Conservation (phyloP, 176 grass and related monocot genomes). For the Carex pumila region DNA sequence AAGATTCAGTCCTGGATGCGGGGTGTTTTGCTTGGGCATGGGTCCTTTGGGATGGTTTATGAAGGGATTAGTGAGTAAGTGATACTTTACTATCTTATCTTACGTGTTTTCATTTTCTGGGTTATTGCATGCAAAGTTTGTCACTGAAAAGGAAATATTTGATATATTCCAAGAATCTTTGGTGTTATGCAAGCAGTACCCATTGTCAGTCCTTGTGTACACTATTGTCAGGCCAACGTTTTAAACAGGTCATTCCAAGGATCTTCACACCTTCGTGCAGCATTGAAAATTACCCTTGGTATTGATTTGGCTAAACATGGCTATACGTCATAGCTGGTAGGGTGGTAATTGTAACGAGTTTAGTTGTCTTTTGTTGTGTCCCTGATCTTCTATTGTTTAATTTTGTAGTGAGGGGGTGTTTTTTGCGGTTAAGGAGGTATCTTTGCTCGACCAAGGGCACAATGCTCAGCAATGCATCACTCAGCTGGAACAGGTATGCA, state of each 20-base stretch:
- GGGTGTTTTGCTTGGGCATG: conserved; percentile 62
- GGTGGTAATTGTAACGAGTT: not conserved
- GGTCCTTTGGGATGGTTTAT: conserved; percentile 86
- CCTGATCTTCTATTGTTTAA: not conserved
- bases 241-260: not conserved
- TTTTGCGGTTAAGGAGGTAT: conserved; percentile 99
- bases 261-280: not conserved
- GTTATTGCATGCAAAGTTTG: not conserved
- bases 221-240: not conserved
- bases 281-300: not conserved
- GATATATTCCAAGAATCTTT: not conserved
- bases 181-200: not conserved
- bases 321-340: not conserved
- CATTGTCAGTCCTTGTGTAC: not conserved
- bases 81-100: not conserved
- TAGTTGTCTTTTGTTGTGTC: not conserved
- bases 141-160: not conserved
- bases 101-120: conserved; percentile 15
- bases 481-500: conserved; percentile 83
- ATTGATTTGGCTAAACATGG: not conserved
- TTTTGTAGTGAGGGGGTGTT: conserved; percentile 76
- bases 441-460: conserved; percentile 81
- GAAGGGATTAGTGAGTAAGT: conserved; percentile 99
- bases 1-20: conserved; percentile 79
- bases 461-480: conserved; percentile 84